Base-by-base conservation (phyloP, 805 yeast genomes). In the Kuraishia floccosa region DNA sequence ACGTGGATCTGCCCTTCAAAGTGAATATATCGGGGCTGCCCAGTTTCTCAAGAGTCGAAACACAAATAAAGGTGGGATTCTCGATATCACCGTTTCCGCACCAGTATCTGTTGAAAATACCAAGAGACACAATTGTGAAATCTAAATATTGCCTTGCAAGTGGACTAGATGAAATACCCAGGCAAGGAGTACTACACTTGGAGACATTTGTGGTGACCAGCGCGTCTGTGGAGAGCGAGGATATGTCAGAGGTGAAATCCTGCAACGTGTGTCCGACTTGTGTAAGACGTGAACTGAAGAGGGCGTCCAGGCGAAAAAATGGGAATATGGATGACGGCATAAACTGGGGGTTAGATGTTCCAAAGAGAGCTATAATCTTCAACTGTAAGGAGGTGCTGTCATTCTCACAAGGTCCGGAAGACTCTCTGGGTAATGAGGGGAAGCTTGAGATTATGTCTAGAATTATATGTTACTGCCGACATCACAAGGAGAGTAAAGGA, bases 401-500 rank as follows among this genome's bases (percentile, higher is more conserved):
- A 10, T 70, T 81, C 44, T n/a, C n/a, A n/a, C n/a, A n/a, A n/a
- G n/a, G n/a, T n/a, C 82, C 83, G 5, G 44, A 45, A 23, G 36
- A 42, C 20, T 47, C 42, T 10, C 39, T 41, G 17, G 42, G 36
- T 12, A 39, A 40, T 6, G 34, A 43, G 28, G 49, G 52, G 11
- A 60, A 58, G 27, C 46, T 72, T 24, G 76, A 71, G 26, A 46
- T 72, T 21, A 54, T 68, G 23, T 71, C 95, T 16, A 72, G 98
- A 54, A 73, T 91, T 25, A 89, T 89, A 7, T 89, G 98, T 54
- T 89, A 91, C 52, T 91, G 97, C 57, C 73, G 97, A 40, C 98
- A 91, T 54, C 98, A 91, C 54, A 74, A 76, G 40, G 95, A 87
- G 39, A 61, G 76, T n/a, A 68, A 68, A 25, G 98, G 98, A 2